Evolutionary conservation across 169 alveolate genomes (phyloP), one percentile per base, ranked within the genome.

Genomic region (Cryptosporidium viatorum): DNA sequence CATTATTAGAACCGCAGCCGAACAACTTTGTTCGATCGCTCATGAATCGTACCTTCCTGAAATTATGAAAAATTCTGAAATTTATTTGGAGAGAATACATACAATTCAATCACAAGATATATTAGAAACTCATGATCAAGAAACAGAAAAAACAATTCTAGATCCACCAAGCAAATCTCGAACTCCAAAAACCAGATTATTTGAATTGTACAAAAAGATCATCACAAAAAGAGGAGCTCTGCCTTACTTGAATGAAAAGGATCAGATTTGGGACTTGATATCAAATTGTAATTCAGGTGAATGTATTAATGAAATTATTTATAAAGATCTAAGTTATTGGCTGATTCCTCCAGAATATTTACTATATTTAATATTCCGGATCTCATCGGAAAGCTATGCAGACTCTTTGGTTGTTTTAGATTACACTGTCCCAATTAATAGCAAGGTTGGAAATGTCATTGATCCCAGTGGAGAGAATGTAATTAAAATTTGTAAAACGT

Each of bases 281-380:
- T 16, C 29, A 43, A 35, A 29, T 3, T 80, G 89, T 48, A 62
- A 41, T 45, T 37, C 74, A 7, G 89, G 89, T 33, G 68, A 80
- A 21, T 59, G 75, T 26, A 62, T 80, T 23, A 80, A 60, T 80
- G 89, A 80, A 14, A 26, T 80, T 6, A 31, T 80, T 6, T 80
- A 80, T 43, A 35, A 26, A 12, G 62, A 65, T n/a, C 43, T 80
- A 62, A 65, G 75, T 65, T 59, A 62, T 41, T 80, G 89, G 89
- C 43, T 80, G 10, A 35, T 80, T 62, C 89, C 89, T 18, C 35
- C 74, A 21, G 75, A 50, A 21, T 26, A 45, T 21, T 14, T 80
- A 16, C 23, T 43, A n/a, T 41, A 26, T 37, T 3, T 50, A 16
- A 80, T 80, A 18, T 62, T 80, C 21, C 71, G 75, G 8, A 39